These are phyloP conservation scores for Rhizopus microsporus DNA, from an alignment of 371 early-diverging fungal genomes.

Conservation along the genomic window DNA sequence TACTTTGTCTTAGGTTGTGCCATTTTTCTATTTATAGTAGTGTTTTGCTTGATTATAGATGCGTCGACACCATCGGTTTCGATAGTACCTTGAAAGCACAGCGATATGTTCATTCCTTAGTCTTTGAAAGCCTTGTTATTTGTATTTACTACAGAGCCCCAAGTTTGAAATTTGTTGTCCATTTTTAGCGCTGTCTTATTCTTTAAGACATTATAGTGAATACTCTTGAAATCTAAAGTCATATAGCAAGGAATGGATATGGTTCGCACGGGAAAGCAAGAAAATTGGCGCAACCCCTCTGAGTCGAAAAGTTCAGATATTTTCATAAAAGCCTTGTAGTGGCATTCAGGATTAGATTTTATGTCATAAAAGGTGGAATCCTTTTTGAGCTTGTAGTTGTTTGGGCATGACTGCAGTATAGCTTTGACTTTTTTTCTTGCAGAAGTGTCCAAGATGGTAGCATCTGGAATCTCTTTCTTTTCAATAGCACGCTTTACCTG, in stretches of 20 bases:
- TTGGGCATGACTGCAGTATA: neutral
- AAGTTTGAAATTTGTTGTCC: neutral
- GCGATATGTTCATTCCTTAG: conserved; percentile 3
- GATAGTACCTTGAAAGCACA: conserved; percentile 4
- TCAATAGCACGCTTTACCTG: neutral
- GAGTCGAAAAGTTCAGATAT: neutral
- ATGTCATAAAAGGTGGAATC: conserved; percentile 4
- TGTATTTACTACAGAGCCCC: neutral
- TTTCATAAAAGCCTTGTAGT: conserved; percentile 2
- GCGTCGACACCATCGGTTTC: conserved; percentile 15
- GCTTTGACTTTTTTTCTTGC: too few relatives aligned
- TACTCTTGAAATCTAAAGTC: too few relatives aligned
- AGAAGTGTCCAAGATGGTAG: too few relatives aligned
- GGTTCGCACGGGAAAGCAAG: too few relatives aligned
- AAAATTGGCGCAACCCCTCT: too few relatives aligned
- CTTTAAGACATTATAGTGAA: too few relatives aligned
- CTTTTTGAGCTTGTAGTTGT: neutral
- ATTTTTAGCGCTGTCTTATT: too few relatives aligned
- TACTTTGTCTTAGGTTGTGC: neutral
- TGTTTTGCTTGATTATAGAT: conserved; percentile 6
- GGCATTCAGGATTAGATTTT: neutral
- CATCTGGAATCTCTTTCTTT: conserved; percentile 1
- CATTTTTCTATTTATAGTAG: neutral
- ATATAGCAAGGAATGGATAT: too few relatives aligned
- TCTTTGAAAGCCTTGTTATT: neutral